phyloP scores from a whole-genome alignment of 2,329 filamentous ascomycete species.

The Trichothecium roseum region DNA sequence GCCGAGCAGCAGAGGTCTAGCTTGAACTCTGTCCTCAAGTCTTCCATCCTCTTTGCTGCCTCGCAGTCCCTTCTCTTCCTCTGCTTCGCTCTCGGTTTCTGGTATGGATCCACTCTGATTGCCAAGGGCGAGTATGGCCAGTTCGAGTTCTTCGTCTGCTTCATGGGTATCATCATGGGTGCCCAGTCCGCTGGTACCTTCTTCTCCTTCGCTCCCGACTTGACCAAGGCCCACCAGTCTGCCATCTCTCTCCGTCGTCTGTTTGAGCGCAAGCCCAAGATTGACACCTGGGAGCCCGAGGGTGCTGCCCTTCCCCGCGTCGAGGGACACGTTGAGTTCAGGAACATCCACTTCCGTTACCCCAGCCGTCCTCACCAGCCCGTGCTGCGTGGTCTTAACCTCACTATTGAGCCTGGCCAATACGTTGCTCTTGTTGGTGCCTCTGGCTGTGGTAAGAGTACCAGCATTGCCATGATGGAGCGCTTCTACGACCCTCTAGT shows the following conservation, averaged over 20 bases:
- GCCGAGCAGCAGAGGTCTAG: constrained; percentile 56
- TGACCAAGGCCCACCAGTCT: constrained; percentile 84
- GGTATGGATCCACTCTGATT: constrained; percentile 77
- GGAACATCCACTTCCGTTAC: constrained; percentile 89
- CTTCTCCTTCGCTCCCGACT: constrained; percentile 84
- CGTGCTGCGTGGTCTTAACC: background rate
- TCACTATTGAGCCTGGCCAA: background rate
- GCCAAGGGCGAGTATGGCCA: constrained; percentile 59
- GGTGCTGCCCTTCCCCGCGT: constrained; percentile 34
- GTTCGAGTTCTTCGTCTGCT: constrained; percentile 89
- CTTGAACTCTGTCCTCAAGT: constrained; percentile 63
- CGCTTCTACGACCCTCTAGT: constrained; percentile 87
- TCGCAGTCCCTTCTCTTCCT: constrained; percentile 80
- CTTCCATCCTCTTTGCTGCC: constrained; percentile 69
- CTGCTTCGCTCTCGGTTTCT: constrained; percentile 80
- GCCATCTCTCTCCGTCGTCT: constrained; percentile 71
- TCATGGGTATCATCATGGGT: constrained; percentile 79
- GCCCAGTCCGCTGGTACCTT: constrained; percentile 84
- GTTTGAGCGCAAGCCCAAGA: constrained; percentile 64
- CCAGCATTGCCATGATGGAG: constrained; percentile 83
- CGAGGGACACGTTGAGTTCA: constrained; percentile 78
- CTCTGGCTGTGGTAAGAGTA: constrained; percentile 88
- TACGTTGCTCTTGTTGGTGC: constrained; percentile 66
- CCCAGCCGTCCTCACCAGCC: constrained; percentile 61
- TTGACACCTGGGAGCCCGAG: constrained; percentile 75